Evolutionary conservation across 768 basidiomycete species (phyloP), one percentile per base, ranked within the genome.

Genomic region (Nidularia sp.): DNA sequence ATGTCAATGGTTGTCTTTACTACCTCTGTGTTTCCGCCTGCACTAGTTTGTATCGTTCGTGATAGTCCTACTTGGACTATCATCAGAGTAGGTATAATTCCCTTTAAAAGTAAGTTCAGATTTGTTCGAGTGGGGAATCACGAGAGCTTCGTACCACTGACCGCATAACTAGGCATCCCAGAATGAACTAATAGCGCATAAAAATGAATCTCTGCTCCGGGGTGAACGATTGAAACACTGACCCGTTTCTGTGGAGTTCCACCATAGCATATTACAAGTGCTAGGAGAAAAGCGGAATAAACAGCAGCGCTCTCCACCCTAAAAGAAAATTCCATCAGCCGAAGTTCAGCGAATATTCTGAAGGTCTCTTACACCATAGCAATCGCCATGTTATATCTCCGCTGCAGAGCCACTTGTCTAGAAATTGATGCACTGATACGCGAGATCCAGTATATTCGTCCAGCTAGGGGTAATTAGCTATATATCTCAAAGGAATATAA

Each of bases 371-470:
- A 62, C 61, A 58, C 15, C 22, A 60, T 53, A 10, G 55, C 54
- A 2, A 57, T 51, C 9, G 57, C 51, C 34, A 51, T 51, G 32
- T 54, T 31, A 41, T 61, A 59, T 41, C 50, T 41, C 15, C 48
- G 46, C 15, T 12, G 10, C 10, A 53, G 35, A 9, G 53, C 54
- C 6, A 33, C 41, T n/a, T 50, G 34, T 4, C 45, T 49, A 10
- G 54, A 15, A 25, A 54, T 22, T 29, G 54, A 46, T 12, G 48
- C 36, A 42, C 52, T 53, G 32, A 39, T 33, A 9, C 56, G 56
- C 10, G 53, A 54, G 22, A 58, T 43, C 62, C 62, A 62, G 56
- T 54, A 63, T 9, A 61, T 57, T 10, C 62, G 47, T 4, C 58
- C 60, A 1, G 58, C 62, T 63, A 41, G 9, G 32, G 9, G 35